phyloP scores from a whole-genome alignment of 1,284 basidiomycete genomes.

The Sanghuangporus weigelae region DNA sequence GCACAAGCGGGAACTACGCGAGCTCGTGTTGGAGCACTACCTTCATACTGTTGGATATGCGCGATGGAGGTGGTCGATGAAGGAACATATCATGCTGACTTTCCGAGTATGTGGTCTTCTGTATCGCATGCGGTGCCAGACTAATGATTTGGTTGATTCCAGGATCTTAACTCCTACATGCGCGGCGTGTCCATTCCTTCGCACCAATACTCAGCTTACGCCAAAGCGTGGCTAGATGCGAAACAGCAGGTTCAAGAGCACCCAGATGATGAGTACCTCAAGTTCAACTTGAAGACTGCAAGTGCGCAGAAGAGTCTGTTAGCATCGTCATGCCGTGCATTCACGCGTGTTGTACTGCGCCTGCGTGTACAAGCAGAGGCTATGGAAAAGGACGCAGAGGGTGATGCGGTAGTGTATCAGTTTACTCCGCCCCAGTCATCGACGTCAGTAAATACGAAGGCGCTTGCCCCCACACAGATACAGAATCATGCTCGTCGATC shows the following conservation, averaged over 20 bases:
- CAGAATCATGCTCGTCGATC: conserved; percentile 11
- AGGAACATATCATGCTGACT: conserved; percentile 55
- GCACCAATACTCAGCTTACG: conserved; percentile 60
- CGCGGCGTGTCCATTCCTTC: conserved; percentile 67
- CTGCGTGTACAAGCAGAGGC: conserved; percentile 69
- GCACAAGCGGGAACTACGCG: conserved; percentile 45
- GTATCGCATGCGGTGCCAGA: neutral
- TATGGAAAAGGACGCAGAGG: conserved; percentile 25
- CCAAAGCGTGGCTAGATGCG: conserved; percentile 48
- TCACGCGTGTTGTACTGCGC: conserved; percentile 68
- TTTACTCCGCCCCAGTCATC: conserved; percentile 16
- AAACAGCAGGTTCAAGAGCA: conserved; percentile 18
- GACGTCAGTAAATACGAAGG: conserved; percentile 11
- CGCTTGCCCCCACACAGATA: conserved; percentile 16
- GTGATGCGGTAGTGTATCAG: conserved; percentile 13
- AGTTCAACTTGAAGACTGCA: conserved; percentile 20
- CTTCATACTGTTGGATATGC: conserved; percentile 64
- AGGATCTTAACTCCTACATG: conserved; percentile 77
- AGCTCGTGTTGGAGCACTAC: conserved; percentile 61
- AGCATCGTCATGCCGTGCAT: conserved; percentile 58
- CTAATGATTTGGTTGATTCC: conserved; percentile 15
- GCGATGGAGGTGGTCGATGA: conserved; percentile 54
- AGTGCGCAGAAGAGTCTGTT: conserved; percentile 29
- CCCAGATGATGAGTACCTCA: conserved; percentile 35
- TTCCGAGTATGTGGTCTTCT: conserved; percentile 41